Percentiles rank a stretch among this genome's conserved stretches.
Conservation (phyloP, 2,329 filamentous ascomycete genomes). For the Lomentospora prolificans region DNA sequence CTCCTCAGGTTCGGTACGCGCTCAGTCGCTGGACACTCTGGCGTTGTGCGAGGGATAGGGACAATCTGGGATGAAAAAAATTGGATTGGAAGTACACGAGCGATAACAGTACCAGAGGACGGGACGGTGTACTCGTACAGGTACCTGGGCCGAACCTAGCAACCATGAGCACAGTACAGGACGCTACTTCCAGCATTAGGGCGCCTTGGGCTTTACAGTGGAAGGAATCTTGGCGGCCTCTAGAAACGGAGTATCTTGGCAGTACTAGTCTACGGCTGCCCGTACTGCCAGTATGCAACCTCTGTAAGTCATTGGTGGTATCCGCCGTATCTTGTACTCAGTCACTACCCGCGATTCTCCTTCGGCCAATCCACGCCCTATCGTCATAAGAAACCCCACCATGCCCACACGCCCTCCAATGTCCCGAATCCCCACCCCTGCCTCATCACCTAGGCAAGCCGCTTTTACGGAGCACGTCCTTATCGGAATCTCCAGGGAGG, state of each 20-base stretch:
- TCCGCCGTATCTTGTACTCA: neutral
- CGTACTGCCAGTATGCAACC: neutral
- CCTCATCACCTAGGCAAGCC: slow-evolving; percentile 2
- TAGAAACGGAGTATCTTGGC: neutral
- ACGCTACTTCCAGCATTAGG: neutral
- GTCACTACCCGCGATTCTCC: neutral
- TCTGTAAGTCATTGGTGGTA: neutral
- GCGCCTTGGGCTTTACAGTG: neutral
- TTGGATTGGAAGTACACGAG: neutral
- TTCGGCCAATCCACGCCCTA: slow-evolving; percentile 6
- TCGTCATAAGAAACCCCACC: slow-evolving; percentile 8
- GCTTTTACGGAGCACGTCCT: slow-evolving; percentile 2
- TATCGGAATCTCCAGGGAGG: slow-evolving; percentile 9
- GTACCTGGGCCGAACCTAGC: neutral
- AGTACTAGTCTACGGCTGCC: neutral
- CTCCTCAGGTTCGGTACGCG: too few relatives aligned
- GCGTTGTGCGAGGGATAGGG: too few relatives aligned
- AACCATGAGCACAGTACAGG: neutral
- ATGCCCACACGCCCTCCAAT: slow-evolving; percentile 5
- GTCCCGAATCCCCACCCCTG: slow-evolving; percentile 3
- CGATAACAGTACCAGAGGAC: neutral
- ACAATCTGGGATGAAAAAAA: too few relatives aligned
- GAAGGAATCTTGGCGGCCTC: neutral
- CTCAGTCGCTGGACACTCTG: too few relatives aligned
- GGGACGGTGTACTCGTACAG: neutral